phyloP scores from a whole-genome alignment of 371 early-diverging fungal genomes.

The Actinomortierella wolfii region DNA sequence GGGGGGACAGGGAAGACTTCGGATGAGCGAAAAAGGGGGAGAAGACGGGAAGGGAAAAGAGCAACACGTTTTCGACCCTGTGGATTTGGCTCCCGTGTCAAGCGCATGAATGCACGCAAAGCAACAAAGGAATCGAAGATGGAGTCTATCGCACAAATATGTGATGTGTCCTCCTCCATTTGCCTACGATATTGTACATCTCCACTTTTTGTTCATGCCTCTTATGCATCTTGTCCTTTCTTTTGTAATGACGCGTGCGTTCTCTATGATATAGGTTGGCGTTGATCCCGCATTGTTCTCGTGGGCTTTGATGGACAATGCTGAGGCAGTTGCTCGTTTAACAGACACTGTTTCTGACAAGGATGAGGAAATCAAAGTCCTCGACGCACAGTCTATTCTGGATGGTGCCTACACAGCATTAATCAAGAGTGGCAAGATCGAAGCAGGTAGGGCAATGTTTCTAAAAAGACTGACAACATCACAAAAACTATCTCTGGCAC shows the following conservation, averaged over 20 bases:
- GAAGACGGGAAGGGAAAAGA: not conserved
- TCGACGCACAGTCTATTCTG: constrained; percentile 65
- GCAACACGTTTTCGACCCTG: not conserved
- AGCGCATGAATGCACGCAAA: too few species aligned
- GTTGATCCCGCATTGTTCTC: constrained; percentile 65
- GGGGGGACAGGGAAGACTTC: too few species aligned
- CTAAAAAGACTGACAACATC: not conserved
- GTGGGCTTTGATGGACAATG: constrained; percentile 75
- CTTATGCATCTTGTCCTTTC: constrained; percentile 3
- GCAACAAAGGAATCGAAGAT: not conserved
- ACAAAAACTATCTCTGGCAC: too few species aligned
- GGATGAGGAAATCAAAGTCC: constrained; percentile 26
- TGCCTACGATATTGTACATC: too few species aligned
- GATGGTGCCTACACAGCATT: constrained; percentile 63
- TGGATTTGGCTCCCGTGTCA: too few species aligned
- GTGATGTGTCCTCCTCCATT: too few species aligned
- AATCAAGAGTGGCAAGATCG: constrained; percentile 59
- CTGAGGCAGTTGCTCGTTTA: constrained; percentile 60
- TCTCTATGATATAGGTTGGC: constrained; percentile 32
- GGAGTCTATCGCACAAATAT: too few species aligned
- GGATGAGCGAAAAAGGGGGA: too few species aligned
- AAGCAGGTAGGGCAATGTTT: constrained; percentile 50
- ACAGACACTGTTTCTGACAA: constrained; percentile 24
- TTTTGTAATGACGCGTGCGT: too few species aligned
- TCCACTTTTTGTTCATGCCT: too few species aligned